A percentile compares a stretch with the other conserved stretches of the same genome.
These are phyloP conservation scores for Malus sieversii DNA, from an alignment of 306 rosid species.

Conservation along the genomic window DNA sequence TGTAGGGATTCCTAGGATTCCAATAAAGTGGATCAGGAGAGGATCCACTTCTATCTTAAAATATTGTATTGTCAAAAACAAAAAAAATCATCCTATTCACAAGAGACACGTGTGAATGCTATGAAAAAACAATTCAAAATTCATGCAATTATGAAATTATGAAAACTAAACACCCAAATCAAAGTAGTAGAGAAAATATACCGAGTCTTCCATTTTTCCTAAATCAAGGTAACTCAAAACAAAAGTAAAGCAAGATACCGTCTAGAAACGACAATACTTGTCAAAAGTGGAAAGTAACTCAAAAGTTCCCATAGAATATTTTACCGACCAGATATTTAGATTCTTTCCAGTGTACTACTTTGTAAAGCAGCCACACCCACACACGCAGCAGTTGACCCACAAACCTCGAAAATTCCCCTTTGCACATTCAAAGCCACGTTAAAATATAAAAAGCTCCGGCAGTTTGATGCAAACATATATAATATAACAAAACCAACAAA, in stretches of 20 bases:
- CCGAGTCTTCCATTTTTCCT: too few relatives aligned
- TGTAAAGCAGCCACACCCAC: background rate
- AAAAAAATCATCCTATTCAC: background rate
- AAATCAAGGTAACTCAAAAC: too few relatives aligned
- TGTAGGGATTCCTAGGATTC: too few relatives aligned
- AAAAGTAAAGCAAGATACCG: background rate
- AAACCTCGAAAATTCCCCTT: background rate
- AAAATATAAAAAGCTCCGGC: background rate
- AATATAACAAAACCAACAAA: background rate
- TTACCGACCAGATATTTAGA: background rate
- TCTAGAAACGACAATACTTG: background rate
- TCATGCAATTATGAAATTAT: background rate
- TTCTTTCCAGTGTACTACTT: background rate
- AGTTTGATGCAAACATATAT: background rate
- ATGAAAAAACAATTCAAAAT: too few relatives aligned
- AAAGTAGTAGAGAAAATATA: background rate
- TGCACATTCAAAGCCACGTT: background rate
- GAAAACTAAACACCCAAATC: background rate
- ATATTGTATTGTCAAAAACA: background rate
- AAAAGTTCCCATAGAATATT: background rate
- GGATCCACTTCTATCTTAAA: too few relatives aligned
- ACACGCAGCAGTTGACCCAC: background rate
- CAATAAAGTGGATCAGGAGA: too few relatives aligned
- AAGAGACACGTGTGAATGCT: background rate
- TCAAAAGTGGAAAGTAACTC: background rate